Conservation (phyloP, 129 eudicot species). For the Daucus carota region DH1_v3.0 NC_030386.2:40125501-40126000, state of each 20-base stretch:
- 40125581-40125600: slow-evolving; percentile 8
- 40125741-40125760: slow-evolving; percentile 30
- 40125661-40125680: not conserved
- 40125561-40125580: slow-evolving; percentile 24
- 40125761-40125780: slow-evolving; percentile 60
- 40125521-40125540: slow-evolving; percentile 26
- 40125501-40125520: slow-evolving; percentile 3
- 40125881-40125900: not conserved
- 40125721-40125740: slow-evolving; percentile 17
- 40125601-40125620: not conserved
- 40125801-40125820: slow-evolving; percentile 22
- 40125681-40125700: not conserved
- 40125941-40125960: not conserved
- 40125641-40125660: not conserved
- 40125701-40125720: slow-evolving; percentile 11
- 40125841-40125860: not conserved
- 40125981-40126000: not conserved
- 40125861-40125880: not conserved
- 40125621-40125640: slow-evolving; percentile 14
- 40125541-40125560: slow-evolving; percentile 41
- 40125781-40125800: slow-evolving; percentile 51
- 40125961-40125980: not conserved
- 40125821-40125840: not conserved
- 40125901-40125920: not conserved
- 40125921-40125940: not conserved